Conservation (phyloP, 2,329 filamentous ascomycete species). For the Tolypocladium amazonense region DNA sequence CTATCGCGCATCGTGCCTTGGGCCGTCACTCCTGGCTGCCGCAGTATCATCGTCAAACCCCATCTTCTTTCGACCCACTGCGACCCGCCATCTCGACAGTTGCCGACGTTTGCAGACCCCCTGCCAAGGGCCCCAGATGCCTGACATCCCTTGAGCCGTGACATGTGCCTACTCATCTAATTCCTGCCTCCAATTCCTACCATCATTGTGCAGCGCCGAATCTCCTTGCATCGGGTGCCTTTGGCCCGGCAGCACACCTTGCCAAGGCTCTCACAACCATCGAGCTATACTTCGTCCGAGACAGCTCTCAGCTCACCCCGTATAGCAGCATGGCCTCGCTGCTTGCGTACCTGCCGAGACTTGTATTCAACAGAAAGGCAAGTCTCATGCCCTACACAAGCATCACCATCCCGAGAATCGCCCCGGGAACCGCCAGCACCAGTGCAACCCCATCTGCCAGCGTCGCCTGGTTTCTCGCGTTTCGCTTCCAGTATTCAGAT, state of each 20-base stretch:
- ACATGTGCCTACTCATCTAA: background rate
- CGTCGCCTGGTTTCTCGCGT: conserved; percentile 11
- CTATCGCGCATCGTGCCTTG: too few species aligned
- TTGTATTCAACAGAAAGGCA: conserved; percentile 8
- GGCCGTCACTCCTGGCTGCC: too few species aligned
- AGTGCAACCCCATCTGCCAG: conserved; percentile 13
- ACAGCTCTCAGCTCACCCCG: background rate
- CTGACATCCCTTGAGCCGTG: background rate
- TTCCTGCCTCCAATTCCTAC: background rate
- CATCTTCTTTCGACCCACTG: background rate
- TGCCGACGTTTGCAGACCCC: background rate
- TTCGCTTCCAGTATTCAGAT: conserved; percentile 23
- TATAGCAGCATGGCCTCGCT: background rate
- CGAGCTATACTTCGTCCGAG: background rate
- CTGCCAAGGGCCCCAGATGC: background rate
- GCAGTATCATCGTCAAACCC: background rate
- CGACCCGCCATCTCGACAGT: background rate
- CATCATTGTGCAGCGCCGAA: background rate
- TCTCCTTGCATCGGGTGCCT: background rate
- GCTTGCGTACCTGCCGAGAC: conserved; percentile 3
- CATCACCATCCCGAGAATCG: conserved; percentile 11
- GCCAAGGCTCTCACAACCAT: background rate
- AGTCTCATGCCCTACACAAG: conserved; percentile 17
- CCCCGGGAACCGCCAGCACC: conserved; percentile 15
- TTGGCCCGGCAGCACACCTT: background rate